Evolutionary conservation across 768 basidiomycete species (phyloP).

Genomic region (Austroboletus eburneus): DNA sequence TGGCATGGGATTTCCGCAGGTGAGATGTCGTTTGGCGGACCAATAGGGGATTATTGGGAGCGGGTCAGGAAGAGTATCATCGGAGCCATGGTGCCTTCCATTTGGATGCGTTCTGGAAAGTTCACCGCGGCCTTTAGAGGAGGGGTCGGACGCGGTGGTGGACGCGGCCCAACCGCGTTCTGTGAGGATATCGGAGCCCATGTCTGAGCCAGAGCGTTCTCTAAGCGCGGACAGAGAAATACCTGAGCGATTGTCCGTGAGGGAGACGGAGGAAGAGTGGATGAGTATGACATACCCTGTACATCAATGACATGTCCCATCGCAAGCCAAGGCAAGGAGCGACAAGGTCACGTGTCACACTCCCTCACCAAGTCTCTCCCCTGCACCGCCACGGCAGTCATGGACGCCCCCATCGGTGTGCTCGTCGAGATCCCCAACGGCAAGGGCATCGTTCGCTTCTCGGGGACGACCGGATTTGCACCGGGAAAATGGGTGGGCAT

Average conservation of each 20-base stretch:
- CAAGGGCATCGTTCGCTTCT: constrained; percentile 81
- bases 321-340: too few relatives aligned
- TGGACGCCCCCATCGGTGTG: constrained; percentile 57
- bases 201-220: constrained; percentile 21
- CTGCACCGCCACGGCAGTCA: constrained; percentile 22
- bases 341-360: too few relatives aligned
- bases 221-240: constrained; percentile 14
- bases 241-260: constrained; percentile 19
- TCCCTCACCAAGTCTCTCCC: too few relatives aligned
- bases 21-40: constrained; percentile 87
- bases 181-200: constrained; percentile 52
- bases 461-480: constrained; percentile 78
- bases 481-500: constrained; percentile 95
- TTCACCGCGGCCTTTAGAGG: constrained; percentile 34
- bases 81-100: constrained; percentile 39
- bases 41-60: constrained; percentile 74
- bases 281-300: constrained; percentile 22
- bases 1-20: constrained; percentile 81
- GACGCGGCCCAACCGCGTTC: constrained; percentile 46
- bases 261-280: neutral
- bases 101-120: constrained; percentile 31
- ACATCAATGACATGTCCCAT: too few relatives aligned
- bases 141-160: constrained; percentile 46
- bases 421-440: constrained; percentile 80
- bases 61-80: constrained; percentile 43